A percentile compares a stretch with the other conserved stretches of the same genome.
Conservation (phyloP, 192 early-diverging fungal species). For the Backusella sp. region DNA sequence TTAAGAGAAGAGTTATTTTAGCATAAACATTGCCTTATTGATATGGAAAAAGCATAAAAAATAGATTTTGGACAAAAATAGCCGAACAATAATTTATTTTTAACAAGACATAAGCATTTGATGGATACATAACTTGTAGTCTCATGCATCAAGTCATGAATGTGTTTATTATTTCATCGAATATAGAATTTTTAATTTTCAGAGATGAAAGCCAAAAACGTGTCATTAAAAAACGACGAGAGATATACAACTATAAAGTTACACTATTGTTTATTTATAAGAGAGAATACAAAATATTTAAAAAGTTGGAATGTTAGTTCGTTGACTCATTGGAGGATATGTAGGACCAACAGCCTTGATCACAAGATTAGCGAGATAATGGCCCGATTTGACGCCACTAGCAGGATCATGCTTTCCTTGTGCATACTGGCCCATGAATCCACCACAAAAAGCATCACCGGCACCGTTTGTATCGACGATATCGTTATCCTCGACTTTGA, state of each 20-base stretch:
- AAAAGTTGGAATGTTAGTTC: slow-evolving; percentile 25
- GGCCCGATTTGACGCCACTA: slow-evolving; percentile 77
- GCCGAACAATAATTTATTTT: not conserved
- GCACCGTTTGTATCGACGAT: slow-evolving; percentile 98
- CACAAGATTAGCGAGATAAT: slow-evolving; percentile 87
- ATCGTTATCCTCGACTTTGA: slow-evolving; percentile 55
- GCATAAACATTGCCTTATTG: not conserved
- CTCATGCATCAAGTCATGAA: too few relatives aligned
- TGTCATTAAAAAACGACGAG: too few relatives aligned
- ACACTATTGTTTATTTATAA: not conserved
- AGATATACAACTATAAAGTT: too few relatives aligned
- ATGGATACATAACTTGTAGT: too few relatives aligned
- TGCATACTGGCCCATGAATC: slow-evolving; percentile 83
- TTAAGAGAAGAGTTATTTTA: not conserved
- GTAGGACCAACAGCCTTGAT: slow-evolving; percentile 77
- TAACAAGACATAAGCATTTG: not conserved
- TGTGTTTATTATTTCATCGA: too few relatives aligned
- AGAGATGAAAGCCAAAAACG: too few relatives aligned
- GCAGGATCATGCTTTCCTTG: slow-evolving; percentile 63
- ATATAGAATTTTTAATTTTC: too few relatives aligned
- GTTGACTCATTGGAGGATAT: slow-evolving; percentile 50
- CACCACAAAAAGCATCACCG: slow-evolving; percentile 95
- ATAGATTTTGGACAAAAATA: not conserved
- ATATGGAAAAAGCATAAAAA: not conserved
- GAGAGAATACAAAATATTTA: slow-evolving; percentile 14